Percentiles rank a stretch among this genome's conserved stretches.
Evolutionary conservation across 83 land plant species (phyloP).

Genomic region (Picea abies): DNA sequence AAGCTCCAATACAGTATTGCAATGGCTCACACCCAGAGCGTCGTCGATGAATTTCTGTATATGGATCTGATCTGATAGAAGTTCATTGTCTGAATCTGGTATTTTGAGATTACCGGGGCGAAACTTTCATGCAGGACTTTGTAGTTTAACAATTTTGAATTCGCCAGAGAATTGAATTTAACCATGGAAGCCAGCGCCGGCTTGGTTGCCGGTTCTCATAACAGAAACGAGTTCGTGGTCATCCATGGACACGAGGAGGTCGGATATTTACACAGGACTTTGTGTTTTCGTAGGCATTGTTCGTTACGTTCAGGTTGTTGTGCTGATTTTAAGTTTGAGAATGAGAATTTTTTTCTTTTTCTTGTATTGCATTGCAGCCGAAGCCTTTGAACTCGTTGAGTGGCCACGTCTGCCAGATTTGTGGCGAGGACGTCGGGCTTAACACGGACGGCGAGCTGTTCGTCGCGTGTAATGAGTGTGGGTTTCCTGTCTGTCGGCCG

Average conservation of each 20-base stretch:
- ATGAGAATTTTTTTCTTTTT: background rate
- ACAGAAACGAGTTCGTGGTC: slow-evolving; percentile 83
- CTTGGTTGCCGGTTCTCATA: slow-evolving; percentile 84
- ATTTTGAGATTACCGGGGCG: too few species aligned
- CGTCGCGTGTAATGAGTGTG: slow-evolving; percentile 92
- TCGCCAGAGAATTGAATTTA: too few species aligned
- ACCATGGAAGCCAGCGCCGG: slow-evolving; percentile 87
- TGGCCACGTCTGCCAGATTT: slow-evolving; percentile 74
- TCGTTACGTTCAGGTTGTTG: too few species aligned
- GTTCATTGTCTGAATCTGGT: too few species aligned
- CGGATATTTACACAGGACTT: background rate
- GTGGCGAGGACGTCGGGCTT: slow-evolving; percentile 55
- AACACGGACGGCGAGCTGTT: slow-evolving; percentile 75
- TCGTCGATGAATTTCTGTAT: too few species aligned
- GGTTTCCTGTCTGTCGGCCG: slow-evolving; percentile 79
- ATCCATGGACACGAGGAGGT: slow-evolving; percentile 58
- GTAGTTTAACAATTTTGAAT: too few species aligned
- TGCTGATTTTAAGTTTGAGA: background rate
- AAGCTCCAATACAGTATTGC: too few species aligned
- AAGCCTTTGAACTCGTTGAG: slow-evolving; percentile 56
- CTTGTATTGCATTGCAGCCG: slow-evolving; percentile 41
- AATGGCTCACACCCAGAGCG: too few species aligned
- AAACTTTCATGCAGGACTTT: too few species aligned
- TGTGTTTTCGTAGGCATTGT: too few species aligned
- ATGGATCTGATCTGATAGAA: too few species aligned